Conservation (phyloP, 2,329 filamentous ascomycete species). For the Colletotrichum spaethianum region DNA sequence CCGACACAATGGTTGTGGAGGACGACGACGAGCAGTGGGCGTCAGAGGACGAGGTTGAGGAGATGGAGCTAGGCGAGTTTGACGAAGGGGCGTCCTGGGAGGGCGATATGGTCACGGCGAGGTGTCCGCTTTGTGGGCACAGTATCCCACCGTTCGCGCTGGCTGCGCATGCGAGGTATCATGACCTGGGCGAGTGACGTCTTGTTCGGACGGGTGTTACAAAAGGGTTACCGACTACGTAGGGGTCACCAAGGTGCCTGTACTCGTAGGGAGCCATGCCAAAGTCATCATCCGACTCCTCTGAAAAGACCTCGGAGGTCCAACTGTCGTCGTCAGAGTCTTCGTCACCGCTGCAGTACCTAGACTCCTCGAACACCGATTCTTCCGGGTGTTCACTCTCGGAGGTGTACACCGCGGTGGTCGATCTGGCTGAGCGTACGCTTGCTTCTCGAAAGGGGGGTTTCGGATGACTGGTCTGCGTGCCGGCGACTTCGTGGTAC, state of each 20-base stretch:
- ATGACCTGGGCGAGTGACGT: slow-evolving; percentile 52
- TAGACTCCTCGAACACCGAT: background rate
- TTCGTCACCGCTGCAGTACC: background rate
- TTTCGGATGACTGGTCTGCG: background rate
- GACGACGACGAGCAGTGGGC: slow-evolving; percentile 36
- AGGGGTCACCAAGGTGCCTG: background rate
- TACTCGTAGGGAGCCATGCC: background rate
- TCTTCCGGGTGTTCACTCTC: background rate
- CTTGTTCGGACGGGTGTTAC: too few relatives aligned
- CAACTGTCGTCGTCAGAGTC: background rate
- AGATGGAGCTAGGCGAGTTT: slow-evolving; percentile 48
- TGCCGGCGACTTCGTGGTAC: background rate
- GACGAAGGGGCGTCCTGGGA: slow-evolving; percentile 48
- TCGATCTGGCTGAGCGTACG: background rate
- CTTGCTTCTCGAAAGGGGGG: background rate
- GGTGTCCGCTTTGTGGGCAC: slow-evolving; percentile 66
- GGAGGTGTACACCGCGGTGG: background rate
- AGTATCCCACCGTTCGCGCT: slow-evolving; percentile 71
- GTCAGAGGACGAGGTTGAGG: slow-evolving; percentile 41
- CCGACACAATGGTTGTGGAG: slow-evolving; percentile 53
- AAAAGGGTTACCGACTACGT: background rate
- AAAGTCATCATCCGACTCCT: background rate
- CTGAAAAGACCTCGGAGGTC: background rate
- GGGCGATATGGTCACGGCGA: slow-evolving; percentile 43
- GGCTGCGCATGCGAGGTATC: slow-evolving; percentile 69